Evolutionary conservation across 768 basidiomycete species (phyloP).

Genomic region (Cystobasidium onofrii): DNA sequence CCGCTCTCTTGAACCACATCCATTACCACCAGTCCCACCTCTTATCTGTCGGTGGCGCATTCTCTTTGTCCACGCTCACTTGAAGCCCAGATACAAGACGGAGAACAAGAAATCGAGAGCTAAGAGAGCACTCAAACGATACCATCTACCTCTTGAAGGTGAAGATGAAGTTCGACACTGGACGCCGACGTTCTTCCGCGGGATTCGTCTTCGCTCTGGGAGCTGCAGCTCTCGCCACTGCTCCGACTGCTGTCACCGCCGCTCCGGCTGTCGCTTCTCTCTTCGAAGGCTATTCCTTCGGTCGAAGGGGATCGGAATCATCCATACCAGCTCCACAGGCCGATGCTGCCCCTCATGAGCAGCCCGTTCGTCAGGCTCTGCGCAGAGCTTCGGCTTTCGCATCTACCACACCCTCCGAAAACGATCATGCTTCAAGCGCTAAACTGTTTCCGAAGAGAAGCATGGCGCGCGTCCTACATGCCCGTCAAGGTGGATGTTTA

Average conservation of each 20-base stretch:
- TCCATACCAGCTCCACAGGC: not conserved
- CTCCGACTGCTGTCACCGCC: not conserved
- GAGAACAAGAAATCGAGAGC: too few species aligned
- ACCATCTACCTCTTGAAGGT: not conserved
- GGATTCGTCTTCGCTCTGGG: conserved; percentile 23
- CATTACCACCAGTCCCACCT: not conserved
- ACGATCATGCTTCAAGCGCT: not conserved
- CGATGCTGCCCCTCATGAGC: not conserved
- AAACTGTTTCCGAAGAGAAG: not conserved
- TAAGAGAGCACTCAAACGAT: not conserved
- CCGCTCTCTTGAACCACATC: not conserved
- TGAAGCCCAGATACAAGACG: not conserved
- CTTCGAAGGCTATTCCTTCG: not conserved
- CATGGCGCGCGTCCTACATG: not conserved
- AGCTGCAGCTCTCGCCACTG: not conserved
- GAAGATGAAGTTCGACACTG: not conserved
- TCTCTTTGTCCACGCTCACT: not conserved
- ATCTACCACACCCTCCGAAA: conserved; percentile 1
- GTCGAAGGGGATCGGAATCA: not conserved
- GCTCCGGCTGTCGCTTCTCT: not conserved
- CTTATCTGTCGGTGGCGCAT: not conserved
- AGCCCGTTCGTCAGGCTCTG: not conserved
- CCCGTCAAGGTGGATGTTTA: conserved; percentile 35
- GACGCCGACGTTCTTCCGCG: conserved; percentile 25
- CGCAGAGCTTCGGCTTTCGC: not conserved